A percentile compares a stretch with the other conserved stretches of the same genome.
phyloP scores from a whole-genome alignment of 305 asterid genomes.

The Coffea humblotiana region DNA sequence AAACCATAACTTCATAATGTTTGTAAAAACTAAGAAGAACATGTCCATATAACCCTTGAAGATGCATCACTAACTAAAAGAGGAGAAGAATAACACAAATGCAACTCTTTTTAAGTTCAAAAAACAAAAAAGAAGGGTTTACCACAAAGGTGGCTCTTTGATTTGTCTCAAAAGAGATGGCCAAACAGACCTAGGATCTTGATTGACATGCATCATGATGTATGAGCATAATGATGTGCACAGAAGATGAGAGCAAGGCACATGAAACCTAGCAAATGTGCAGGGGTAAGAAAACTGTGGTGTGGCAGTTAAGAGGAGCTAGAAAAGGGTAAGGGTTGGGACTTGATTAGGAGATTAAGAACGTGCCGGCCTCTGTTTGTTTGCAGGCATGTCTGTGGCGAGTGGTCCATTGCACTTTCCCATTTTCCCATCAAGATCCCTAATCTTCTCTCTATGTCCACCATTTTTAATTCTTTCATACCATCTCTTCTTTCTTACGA shows the following conservation, averaged over 20 bases:
- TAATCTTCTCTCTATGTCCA: conserved; percentile 14
- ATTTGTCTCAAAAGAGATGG: too few relatives aligned
- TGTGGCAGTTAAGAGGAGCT: conserved; percentile 9
- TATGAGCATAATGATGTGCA: not conserved
- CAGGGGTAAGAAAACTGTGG: not conserved
- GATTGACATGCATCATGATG: not conserved
- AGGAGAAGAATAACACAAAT: too few relatives aligned
- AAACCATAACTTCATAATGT: too few relatives aligned
- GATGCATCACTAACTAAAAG: too few relatives aligned
- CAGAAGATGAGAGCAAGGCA: not conserved
- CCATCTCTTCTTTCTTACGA: not conserved
- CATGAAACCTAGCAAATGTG: not conserved
- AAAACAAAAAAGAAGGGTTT: too few relatives aligned
- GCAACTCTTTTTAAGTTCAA: too few relatives aligned
- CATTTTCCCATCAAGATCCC: conserved; percentile 23
- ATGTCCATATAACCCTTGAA: too few relatives aligned
- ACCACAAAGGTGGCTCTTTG: too few relatives aligned
- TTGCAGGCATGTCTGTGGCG: conserved; percentile 20
- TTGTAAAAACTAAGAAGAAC: too few relatives aligned
- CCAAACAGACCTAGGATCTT: not conserved
- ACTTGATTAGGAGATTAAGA: conserved; percentile 8
- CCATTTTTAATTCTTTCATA: conserved; percentile 22
- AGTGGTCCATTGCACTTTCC: conserved; percentile 35
- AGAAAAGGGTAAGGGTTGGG: conserved; percentile 7
- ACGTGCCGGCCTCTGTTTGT: conserved; percentile 31